Evolutionary conservation across 805 yeast species (phyloP).

Genomic region (Teunomyces stri): DNA sequence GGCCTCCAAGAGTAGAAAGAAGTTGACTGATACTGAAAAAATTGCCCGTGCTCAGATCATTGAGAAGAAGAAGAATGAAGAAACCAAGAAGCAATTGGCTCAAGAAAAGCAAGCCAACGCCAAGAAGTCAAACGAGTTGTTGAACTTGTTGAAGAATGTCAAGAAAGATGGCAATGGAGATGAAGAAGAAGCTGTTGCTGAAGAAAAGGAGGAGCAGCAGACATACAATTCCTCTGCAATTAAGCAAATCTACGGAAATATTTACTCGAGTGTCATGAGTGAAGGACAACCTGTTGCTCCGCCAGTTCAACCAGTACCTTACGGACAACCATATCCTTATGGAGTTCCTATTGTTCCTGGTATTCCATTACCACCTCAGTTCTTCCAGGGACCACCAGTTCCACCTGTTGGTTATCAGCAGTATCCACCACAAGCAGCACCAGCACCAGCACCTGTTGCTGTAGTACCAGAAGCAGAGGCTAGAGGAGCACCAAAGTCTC

Average conservation of each 20-base stretch:
- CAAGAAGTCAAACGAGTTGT: constrained; percentile 29
- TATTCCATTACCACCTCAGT: constrained; percentile 38
- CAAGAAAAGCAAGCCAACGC: constrained; percentile 12
- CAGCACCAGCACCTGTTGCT: not conserved
- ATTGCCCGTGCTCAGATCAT: constrained; percentile 8
- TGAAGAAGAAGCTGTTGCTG: constrained; percentile 3
- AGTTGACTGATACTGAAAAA: constrained; percentile 23
- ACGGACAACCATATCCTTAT: constrained; percentile 1
- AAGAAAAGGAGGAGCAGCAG: constrained; percentile 7
- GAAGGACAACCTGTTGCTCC: constrained; percentile 24
- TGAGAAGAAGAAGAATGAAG: constrained; percentile 5
- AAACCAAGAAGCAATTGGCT: constrained; percentile 6
- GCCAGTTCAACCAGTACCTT: constrained; percentile 8
- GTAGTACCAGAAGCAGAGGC: not conserved
- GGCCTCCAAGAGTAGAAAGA: constrained; percentile 48
- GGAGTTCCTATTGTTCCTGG: constrained; percentile 32
- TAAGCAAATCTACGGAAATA: constrained; percentile 42
- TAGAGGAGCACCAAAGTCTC: not conserved
- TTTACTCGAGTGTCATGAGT: constrained; percentile 42
- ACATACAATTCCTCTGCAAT: constrained; percentile 28
- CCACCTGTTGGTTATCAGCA: constrained; percentile 3
- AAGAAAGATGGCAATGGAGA: constrained; percentile 8
- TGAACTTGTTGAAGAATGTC: constrained; percentile 25
- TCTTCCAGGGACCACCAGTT: constrained; percentile 21
- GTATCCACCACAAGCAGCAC: constrained; percentile 6